A percentile compares a stretch with the other conserved stretches of the same genome.
Conservation (phyloP, 2,329 filamentous ascomycete species). For the Exophiala viscosa region DNA sequence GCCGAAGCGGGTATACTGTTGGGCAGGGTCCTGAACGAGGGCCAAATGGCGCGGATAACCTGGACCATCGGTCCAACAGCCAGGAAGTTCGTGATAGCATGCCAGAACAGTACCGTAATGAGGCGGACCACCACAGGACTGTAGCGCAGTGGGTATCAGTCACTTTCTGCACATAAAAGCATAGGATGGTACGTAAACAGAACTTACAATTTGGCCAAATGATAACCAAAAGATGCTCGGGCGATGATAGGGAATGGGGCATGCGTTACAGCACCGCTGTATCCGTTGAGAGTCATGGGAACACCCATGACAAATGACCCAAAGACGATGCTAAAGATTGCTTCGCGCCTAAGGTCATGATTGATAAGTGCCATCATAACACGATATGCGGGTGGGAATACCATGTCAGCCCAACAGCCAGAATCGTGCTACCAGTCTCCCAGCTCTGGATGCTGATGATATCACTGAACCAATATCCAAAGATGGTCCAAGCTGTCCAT, state of each 20-base stretch:
- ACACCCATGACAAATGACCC: conserved; percentile 28
- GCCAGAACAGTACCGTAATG: conserved; percentile 57
- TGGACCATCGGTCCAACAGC: conserved; percentile 32
- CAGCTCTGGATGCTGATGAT: conserved; percentile 10
- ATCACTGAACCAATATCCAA: conserved; percentile 43
- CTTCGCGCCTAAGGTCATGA: conserved; percentile 35
- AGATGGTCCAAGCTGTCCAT: conserved; percentile 40
- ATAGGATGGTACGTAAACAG: too few species aligned
- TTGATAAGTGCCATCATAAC: not conserved
- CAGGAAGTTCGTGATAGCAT: conserved; percentile 32
- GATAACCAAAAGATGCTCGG: conserved; percentile 55
- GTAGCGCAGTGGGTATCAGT: too few species aligned
- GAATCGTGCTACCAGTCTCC: conserved; percentile 36
- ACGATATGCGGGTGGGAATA: not conserved
- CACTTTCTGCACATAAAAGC: too few species aligned
- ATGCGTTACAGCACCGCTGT: conserved; percentile 45
- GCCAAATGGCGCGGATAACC: conserved; percentile 40
- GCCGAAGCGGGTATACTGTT: conserved; percentile 50
- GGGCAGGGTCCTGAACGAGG: conserved; percentile 46
- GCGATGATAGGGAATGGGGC: conserved; percentile 55
- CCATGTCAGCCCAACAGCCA: conserved; percentile 52
- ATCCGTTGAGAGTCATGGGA: conserved; percentile 47
- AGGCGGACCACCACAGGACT: conserved; percentile 49
- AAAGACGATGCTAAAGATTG: conserved; percentile 11
- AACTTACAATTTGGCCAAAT: conserved; percentile 48